Conservation (phyloP, 2,329 filamentous ascomycete genomes). For the Phaeoacremonium minimum region DNA sequence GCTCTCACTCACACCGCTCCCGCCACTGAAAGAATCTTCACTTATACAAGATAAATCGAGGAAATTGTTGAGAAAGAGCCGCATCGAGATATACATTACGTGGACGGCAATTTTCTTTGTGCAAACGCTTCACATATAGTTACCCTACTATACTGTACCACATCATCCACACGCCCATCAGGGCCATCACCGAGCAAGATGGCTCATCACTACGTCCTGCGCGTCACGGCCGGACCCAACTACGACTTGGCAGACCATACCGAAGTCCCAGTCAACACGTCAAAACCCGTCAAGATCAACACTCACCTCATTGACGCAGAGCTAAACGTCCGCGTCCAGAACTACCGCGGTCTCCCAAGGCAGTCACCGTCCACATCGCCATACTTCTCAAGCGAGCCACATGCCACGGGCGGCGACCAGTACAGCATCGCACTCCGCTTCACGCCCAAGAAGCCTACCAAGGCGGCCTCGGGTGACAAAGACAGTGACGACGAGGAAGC, state of each 20-base stretch:
- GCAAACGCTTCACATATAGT: too few relatives aligned
- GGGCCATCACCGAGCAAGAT: too few relatives aligned
- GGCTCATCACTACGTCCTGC: conserved; percentile 73
- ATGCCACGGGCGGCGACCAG: conserved; percentile 65
- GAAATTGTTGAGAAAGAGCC: too few relatives aligned
- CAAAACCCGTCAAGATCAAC: conserved; percentile 57
- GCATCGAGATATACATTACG: too few relatives aligned
- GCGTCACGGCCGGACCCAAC: conserved; percentile 73
- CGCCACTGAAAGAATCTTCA: too few relatives aligned
- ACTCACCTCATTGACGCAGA: conserved; percentile 61
- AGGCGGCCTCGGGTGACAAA: conserved; percentile 5
- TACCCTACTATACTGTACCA: too few relatives aligned
- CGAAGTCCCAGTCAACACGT: conserved; percentile 70
- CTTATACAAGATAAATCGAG: too few relatives aligned
- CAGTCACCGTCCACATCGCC: conserved; percentile 64
- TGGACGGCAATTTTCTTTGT: too few relatives aligned
- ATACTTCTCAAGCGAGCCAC: conserved; percentile 72
- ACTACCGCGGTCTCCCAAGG: conserved; percentile 66
- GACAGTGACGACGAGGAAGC: conserved; percentile 15
- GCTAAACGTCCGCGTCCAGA: conserved; percentile 69
- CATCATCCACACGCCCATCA: too few relatives aligned
- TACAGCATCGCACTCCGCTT: conserved; percentile 83
- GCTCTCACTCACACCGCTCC: too few relatives aligned
- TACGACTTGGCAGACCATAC: conserved; percentile 73
- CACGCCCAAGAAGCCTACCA: conserved; percentile 53